phyloP scores from a whole-genome alignment of 495 filamentous ascomycete genomes.

The Tetracladium setigerum region DNA sequence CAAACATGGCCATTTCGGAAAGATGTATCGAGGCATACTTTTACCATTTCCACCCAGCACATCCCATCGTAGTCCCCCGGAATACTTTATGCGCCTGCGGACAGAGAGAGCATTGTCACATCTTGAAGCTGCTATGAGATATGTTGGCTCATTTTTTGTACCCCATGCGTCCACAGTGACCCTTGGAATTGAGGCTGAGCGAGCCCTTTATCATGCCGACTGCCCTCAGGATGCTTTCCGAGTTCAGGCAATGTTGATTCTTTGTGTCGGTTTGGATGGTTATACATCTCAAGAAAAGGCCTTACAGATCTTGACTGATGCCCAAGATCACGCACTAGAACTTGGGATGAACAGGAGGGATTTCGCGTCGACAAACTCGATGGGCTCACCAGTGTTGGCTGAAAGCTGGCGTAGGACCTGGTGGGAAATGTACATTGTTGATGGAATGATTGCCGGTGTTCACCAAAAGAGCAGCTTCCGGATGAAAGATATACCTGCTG shows the following conservation, averaged over 20 bases:
- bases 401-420: constrained; percentile 82
- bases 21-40: constrained; percentile 49
- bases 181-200: constrained; percentile 48
- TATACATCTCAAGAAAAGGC: constrained; percentile 60
- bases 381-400: constrained; percentile 39
- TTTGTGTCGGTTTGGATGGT: constrained; percentile 72
- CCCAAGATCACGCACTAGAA: constrained; percentile 64
- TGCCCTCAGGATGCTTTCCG: constrained; percentile 53
- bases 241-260: constrained; percentile 70
- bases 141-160: constrained; percentile 59
- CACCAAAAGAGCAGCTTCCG: constrained; percentile 49
- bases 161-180: constrained; percentile 41
- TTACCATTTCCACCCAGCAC: constrained; percentile 58
- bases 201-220: constrained; percentile 38
- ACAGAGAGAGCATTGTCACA: constrained; percentile 36
- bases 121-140: constrained; percentile 57
- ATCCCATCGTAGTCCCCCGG: constrained; percentile 57
- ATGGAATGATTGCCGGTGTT: constrained; percentile 56
- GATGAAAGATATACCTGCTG: constrained; percentile 45
- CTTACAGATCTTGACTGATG: constrained; percentile 55
- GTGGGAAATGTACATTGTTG: constrained; percentile 85
- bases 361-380: constrained; percentile 39
- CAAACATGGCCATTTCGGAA: constrained; percentile 13
- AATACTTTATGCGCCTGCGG: constrained; percentile 33
- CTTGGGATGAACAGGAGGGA: constrained; percentile 61